These are phyloP conservation scores for Colletotrichum tamarilloi DNA, from an alignment of 2,329 filamentous ascomycete species.

Conservation along the genomic window DNA sequence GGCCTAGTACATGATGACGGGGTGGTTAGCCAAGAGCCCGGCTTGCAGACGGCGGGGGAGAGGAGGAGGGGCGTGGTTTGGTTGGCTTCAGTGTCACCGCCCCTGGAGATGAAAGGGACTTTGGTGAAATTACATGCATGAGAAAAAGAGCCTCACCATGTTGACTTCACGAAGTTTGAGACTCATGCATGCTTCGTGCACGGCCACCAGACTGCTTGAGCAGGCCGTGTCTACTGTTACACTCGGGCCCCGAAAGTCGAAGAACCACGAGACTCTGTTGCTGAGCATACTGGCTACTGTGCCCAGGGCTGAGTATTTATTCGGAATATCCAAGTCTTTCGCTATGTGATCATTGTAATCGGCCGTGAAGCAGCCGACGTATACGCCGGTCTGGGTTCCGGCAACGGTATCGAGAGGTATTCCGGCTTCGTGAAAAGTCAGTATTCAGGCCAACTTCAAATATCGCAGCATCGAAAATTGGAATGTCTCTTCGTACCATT, in stretches of 20 bases:
- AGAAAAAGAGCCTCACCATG: slow-evolving; percentile 30
- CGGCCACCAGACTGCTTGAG: slow-evolving; percentile 47
- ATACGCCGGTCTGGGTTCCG: slow-evolving; percentile 37
- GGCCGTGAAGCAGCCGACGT: slow-evolving; percentile 42
- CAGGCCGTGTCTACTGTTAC: slow-evolving; percentile 54
- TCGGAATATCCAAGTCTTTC: slow-evolving; percentile 30
- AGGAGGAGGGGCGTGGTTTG: neutral
- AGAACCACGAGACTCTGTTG: slow-evolving; percentile 51
- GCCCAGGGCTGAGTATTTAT: slow-evolving; percentile 42
- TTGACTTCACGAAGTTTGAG: slow-evolving; percentile 33
- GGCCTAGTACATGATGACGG: slow-evolving; percentile 47
- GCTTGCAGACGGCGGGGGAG: neutral
- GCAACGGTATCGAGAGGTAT: slow-evolving; percentile 36
- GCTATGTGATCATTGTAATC: slow-evolving; percentile 39
- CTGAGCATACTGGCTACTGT: slow-evolving; percentile 44
- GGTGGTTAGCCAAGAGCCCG: slow-evolving; percentile 45
- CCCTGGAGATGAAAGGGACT: neutral
- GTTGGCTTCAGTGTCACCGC: neutral
- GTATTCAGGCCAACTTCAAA: neutral
- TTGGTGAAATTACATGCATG: neutral
- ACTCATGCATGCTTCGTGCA: slow-evolving; percentile 43
- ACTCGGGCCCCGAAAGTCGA: slow-evolving; percentile 46
- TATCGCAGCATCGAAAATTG: too few relatives aligned
- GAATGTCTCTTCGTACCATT: slow-evolving; percentile 16
- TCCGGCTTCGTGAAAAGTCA: slow-evolving; percentile 32